A percentile compares a stretch with the other conserved stretches of the same genome.
These are phyloP conservation scores for Closterium sp. DNA, from an alignment of 139 green algal genomes.

Conservation along the genomic window DNA sequence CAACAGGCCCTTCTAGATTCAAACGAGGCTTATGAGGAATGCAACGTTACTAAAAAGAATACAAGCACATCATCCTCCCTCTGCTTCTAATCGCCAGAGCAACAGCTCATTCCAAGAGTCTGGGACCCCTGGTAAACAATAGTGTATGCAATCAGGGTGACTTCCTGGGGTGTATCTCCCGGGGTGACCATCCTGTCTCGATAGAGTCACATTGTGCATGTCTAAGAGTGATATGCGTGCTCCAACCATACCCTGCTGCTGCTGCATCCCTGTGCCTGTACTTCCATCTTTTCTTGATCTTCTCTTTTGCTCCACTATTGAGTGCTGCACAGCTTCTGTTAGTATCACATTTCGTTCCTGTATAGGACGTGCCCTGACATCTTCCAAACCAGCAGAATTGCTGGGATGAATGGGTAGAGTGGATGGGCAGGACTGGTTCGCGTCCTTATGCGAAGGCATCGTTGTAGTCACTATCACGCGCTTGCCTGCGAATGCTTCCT, in stretches of 20 bases:
- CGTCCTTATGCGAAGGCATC: background rate
- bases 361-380: background rate
- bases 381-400: background rate
- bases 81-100: background rate
- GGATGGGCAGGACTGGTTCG: background rate
- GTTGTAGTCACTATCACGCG: background rate
- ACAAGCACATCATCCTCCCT: no score
- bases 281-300: background rate
- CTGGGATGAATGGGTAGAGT: background rate
- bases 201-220: background rate
- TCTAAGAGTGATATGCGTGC: background rate
- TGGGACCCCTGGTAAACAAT: background rate
- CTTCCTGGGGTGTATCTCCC: background rate
- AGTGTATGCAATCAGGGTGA: background rate
- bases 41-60: no score
- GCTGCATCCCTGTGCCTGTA: background rate
- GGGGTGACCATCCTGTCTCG: background rate
- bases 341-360: background rate
- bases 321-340: background rate
- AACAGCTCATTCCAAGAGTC: background rate
- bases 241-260: background rate
- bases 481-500: background rate
- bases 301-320: background rate
- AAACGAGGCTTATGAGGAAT: no score
- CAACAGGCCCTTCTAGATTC: no score